Evolutionary conservation across 2,329 filamentous ascomycete genomes (phyloP).

Genomic region (Cordyceps cateniannulata): DNA sequence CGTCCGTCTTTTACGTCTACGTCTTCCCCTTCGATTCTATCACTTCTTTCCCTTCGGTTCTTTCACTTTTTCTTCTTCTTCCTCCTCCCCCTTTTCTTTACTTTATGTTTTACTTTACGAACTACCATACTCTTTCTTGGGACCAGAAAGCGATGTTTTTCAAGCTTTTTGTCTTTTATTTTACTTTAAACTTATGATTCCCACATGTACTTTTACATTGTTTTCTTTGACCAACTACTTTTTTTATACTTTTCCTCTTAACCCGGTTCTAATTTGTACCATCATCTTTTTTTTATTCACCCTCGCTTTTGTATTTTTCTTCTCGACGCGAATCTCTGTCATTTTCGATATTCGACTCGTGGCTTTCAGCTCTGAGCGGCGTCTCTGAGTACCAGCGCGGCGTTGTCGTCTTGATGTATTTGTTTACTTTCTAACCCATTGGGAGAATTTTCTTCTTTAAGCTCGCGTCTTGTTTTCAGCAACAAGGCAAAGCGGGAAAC

Average conservation of each 20-base stretch:
- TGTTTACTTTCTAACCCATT: too few relatives aligned
- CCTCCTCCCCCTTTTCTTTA: neutral
- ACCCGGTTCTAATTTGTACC: neutral
- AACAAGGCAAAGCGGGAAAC: too few relatives aligned
- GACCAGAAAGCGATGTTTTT: neutral
- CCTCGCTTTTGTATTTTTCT: neutral
- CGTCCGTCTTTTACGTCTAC: too few relatives aligned
- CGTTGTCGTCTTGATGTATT: too few relatives aligned
- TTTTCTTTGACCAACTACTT: neutral
- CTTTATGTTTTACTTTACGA: neutral
- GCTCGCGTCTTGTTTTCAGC: too few relatives aligned
- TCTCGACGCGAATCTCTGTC: neutral
- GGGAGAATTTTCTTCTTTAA: too few relatives aligned
- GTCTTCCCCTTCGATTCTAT: too few relatives aligned
- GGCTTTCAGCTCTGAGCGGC: too few relatives aligned
- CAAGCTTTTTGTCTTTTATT: slow-evolving; percentile 15
- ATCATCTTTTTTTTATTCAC: neutral
- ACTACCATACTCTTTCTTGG: neutral
- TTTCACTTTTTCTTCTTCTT: neutral
- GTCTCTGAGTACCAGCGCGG: too few relatives aligned
- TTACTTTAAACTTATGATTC: slow-evolving; percentile 14
- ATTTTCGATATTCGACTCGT: neutral
- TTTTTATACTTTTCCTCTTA: slow-evolving; percentile 2
- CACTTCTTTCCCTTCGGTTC: too few relatives aligned
- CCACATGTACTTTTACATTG: slow-evolving; percentile 11